A percentile compares a stretch with the other conserved stretches of the same genome.
Conservation (phyloP, 345 rosid genomes). For the Melaleuca alternifolia region DNA sequence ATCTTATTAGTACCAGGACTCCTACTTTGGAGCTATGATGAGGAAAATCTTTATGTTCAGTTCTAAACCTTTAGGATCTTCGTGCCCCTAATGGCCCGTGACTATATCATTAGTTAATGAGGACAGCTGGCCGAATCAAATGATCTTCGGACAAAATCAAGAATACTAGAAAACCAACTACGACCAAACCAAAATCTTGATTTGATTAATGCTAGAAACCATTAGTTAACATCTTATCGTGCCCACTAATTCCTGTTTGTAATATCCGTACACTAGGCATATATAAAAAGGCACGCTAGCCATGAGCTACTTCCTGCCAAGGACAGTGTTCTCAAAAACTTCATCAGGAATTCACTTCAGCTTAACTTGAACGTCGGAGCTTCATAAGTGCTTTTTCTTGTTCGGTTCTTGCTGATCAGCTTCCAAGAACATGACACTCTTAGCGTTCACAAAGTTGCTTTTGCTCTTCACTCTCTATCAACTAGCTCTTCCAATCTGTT, state of each 20-base stretch:
- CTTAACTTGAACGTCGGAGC: not conserved
- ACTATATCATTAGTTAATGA: not conserved
- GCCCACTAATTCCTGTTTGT: not conserved
- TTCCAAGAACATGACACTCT: not conserved
- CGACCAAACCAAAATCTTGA: not conserved
- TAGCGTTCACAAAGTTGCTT: slow-evolving; percentile 5
- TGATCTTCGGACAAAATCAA: not conserved
- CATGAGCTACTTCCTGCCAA: not conserved
- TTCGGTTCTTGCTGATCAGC: not conserved
- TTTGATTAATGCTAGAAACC: not conserved
- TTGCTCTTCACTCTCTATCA: not conserved
- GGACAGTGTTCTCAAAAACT: not conserved
- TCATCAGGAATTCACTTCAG: not conserved
- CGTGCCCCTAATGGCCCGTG: not conserved
- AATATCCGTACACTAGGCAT: not conserved
- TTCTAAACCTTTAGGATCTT: not conserved
- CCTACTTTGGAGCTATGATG: not conserved
- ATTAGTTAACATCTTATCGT: not conserved
- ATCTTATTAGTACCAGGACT: not conserved
- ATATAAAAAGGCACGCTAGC: no score
- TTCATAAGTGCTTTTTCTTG: not conserved
- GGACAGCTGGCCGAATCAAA: not conserved
- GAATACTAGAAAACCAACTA: not conserved
- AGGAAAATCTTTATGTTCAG: not conserved
- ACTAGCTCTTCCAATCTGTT: slow-evolving; percentile 3